phyloP scores from a whole-genome alignment of 2,329 filamentous ascomycete genomes.

The Alternaria tenuissima region DNA sequence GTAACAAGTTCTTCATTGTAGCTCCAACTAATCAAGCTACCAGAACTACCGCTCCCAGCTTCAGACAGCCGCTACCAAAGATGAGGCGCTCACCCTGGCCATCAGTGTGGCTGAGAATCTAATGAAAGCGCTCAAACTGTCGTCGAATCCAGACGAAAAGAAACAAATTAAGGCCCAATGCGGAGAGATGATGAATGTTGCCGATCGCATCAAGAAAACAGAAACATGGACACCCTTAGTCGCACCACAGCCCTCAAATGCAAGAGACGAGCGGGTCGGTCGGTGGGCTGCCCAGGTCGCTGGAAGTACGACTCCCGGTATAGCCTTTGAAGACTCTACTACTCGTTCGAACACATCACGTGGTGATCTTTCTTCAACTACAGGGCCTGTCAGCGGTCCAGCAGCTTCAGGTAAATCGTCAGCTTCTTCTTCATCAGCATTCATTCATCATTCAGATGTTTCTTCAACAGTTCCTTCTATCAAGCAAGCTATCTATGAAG shows the following conservation, averaged over 20 bases:
- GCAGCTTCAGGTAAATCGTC: constrained; percentile 28
- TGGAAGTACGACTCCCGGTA: constrained; percentile 5
- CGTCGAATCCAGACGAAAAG: constrained; percentile 69
- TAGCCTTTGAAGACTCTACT: constrained; percentile 4
- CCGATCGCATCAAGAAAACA: constrained; percentile 75
- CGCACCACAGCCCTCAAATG: constrained; percentile 12
- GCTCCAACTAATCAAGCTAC: constrained; percentile 26
- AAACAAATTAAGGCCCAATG: constrained; percentile 73
- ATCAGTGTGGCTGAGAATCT: constrained; percentile 82
- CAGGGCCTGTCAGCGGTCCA: constrained; percentile 7
- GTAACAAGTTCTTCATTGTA: neutral
- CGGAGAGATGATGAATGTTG: constrained; percentile 72
- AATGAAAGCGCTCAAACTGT: constrained; percentile 75
- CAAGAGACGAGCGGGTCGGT: constrained; percentile 26
- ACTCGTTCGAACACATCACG: constrained; percentile 17
- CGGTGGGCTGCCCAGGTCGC: constrained; percentile 37
- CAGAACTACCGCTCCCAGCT: constrained; percentile 54
- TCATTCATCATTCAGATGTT: neutral
- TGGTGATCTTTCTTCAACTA: constrained; percentile 16
- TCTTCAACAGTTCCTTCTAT: neutral
- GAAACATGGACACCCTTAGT: constrained; percentile 33
- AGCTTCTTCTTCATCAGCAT: constrained; percentile 15
- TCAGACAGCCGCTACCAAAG: constrained; percentile 60
- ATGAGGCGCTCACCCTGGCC: constrained; percentile 75
- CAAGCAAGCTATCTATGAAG: neutral